Evolutionary conservation across 805 yeast genomes (phyloP).

Genomic region (Candida namnaoensis): DNA sequence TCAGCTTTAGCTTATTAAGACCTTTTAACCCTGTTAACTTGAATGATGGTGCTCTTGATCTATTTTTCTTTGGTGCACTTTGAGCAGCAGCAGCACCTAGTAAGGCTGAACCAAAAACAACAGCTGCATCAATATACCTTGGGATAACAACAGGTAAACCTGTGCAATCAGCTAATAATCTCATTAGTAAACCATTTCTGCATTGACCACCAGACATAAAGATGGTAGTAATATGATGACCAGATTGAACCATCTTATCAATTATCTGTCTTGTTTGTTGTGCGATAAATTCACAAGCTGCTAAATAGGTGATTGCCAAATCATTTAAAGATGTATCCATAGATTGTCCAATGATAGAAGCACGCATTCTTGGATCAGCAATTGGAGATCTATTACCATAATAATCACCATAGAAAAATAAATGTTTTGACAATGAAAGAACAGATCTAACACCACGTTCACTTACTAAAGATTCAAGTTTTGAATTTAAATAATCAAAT

Average conservation of each 20-base stretch:
- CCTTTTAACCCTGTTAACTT: constrained; percentile 12
- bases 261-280: constrained; percentile 96
- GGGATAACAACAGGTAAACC: constrained; percentile 90
- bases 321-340: constrained; percentile 86
- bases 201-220: constrained; percentile 97
- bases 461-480: constrained; percentile 56
- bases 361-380: constrained; percentile 91
- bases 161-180: constrained; percentile 87
- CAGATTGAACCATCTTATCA: constrained; percentile 71
- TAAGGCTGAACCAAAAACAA: constrained; percentile 91
- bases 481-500: constrained; percentile 76
- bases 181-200: constrained; percentile 81
- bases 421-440: constrained; percentile 71
- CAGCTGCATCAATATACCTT: constrained; percentile 92
- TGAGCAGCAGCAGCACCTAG: constrained; percentile 92
- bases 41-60: constrained; percentile 16
- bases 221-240: constrained; percentile 68
- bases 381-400: constrained; percentile 98
- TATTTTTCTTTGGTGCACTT: constrained; percentile 29
- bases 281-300: constrained; percentile 95
- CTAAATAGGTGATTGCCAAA: constrained; percentile 78
- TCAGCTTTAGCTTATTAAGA: not conserved
- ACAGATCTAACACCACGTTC: constrained; percentile 59
- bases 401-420: constrained; percentile 92
- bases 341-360: constrained; percentile 84